A percentile compares a stretch with the other conserved stretches of the same genome.
phyloP scores from a whole-genome alignment of 495 filamentous ascomycete genomes.

The Bombardia bombarda region DNA sequence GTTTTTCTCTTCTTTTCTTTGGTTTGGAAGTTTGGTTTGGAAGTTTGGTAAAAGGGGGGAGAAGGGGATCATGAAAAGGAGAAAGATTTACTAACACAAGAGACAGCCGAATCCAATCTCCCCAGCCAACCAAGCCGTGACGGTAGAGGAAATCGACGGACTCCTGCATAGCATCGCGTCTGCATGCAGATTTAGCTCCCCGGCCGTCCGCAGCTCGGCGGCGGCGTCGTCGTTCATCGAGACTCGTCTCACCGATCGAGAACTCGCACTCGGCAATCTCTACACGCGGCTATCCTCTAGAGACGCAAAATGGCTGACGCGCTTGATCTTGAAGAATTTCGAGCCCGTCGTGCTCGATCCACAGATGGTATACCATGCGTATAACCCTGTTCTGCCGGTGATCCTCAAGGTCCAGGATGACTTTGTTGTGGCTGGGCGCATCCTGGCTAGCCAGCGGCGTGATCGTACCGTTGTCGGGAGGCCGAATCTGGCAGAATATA shows the following conservation, averaged over 20 bases:
- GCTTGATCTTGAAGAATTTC: conserved; percentile 72
- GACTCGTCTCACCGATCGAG: conserved; percentile 27
- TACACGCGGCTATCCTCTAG: conserved; percentile 55
- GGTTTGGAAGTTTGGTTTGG: neutral
- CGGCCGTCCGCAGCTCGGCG: conserved; percentile 45
- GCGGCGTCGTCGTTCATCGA: conserved; percentile 24
- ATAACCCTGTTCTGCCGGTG: conserved; percentile 51
- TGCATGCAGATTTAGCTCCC: conserved; percentile 59
- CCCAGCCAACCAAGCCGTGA: conserved; percentile 38
- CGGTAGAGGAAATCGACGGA: conserved; percentile 67
- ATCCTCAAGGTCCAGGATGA: conserved; percentile 61
- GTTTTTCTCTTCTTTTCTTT: conserved; percentile 15
- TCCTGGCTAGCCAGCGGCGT: conserved; percentile 14
- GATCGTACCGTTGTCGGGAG: conserved; percentile 15
- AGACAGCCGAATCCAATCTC: conserved; percentile 29
- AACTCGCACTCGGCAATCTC: conserved; percentile 42
- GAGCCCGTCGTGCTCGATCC: conserved; percentile 47
- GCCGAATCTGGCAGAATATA: conserved; percentile 13
- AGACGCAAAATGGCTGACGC: conserved; percentile 85
- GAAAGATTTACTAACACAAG: too few species aligned
- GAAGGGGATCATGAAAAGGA: too few species aligned
- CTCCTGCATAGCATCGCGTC: conserved; percentile 57
- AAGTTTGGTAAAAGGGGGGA: too few species aligned
- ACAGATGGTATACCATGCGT: conserved; percentile 36
- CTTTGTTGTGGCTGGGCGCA: conserved; percentile 25